These are phyloP conservation scores for Metschnikowia henanensis DNA, from an alignment of 805 yeast genomes.

Conservation along the genomic window DNA sequence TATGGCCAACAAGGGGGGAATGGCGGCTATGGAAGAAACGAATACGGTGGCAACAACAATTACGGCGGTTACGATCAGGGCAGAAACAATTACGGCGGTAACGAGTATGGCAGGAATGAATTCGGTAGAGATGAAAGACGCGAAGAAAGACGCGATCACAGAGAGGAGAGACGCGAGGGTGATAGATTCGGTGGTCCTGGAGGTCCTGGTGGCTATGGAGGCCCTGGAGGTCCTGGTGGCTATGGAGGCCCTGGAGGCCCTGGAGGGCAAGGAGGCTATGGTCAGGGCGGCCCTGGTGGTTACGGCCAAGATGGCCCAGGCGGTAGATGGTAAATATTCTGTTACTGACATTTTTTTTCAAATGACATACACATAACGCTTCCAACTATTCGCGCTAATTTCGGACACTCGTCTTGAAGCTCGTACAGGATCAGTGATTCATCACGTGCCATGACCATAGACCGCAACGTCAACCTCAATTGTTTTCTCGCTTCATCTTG, in stretches of 20 bases:
- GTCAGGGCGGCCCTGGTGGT: slow-evolving; percentile 19
- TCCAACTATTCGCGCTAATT: not conserved
- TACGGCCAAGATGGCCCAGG: slow-evolving; percentile 13
- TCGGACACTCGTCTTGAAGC: no score
- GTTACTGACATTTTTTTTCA: not conserved
- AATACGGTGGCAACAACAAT: not conserved
- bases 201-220: no score
- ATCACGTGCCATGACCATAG: not conserved
- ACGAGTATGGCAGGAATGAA: slow-evolving; percentile 5
- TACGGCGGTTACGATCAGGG: slow-evolving; percentile 2
- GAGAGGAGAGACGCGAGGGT: slow-evolving; percentile 1
- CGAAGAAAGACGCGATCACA: not conserved
- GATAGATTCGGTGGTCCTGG: slow-evolving; percentile 1
- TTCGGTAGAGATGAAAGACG: not conserved
- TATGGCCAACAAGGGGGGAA: slow-evolving; percentile 1
- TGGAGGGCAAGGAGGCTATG: slow-evolving; percentile 16
- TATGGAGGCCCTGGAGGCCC: slow-evolving; percentile 7
- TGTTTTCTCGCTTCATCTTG: not conserved
- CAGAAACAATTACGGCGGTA: slow-evolving; percentile 1
- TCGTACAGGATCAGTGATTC: no score
- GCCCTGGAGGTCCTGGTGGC: not conserved
- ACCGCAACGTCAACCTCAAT: not conserved
- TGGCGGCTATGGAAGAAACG: slow-evolving; percentile 12
- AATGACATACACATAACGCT: not conserved
- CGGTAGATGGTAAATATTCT: slow-evolving; percentile 12